Evolutionary conservation across 495 filamentous ascomycete species (phyloP).

Genomic region (Cladorrhinum samala): DNA sequence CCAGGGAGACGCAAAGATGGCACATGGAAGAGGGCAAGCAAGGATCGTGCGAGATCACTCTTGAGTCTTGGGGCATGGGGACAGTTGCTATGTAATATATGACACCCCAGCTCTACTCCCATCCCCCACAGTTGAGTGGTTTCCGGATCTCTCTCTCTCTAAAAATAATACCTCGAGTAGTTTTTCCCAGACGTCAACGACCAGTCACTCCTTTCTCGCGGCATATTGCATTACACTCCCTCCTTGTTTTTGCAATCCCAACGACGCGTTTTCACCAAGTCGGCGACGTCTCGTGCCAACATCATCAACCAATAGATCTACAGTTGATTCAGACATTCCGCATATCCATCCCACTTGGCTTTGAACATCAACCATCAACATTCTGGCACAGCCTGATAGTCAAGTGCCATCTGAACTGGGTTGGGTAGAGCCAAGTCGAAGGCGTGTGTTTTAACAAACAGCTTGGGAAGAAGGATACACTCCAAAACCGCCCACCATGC

Average conservation of each 20-base stretch:
- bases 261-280: not conserved
- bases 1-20: slow-evolving; percentile 1
- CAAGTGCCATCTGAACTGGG: not conserved
- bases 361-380: not conserved
- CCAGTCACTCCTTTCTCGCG: not conserved
- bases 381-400: not conserved
- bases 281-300: slow-evolving; percentile 1
- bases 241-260: slow-evolving; percentile 4
- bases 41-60: slow-evolving; percentile 9
- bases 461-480: not conserved
- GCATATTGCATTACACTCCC: not conserved
- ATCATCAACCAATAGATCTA: not conserved
- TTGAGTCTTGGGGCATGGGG: slow-evolving; percentile 1
- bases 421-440: not conserved
- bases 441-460: not conserved
- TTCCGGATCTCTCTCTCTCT: slow-evolving; percentile 2
- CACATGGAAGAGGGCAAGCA: slow-evolving; percentile 4
- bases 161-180: not conserved
- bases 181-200: slow-evolving; percentile 5
- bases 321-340: too few species aligned
- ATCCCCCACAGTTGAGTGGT: slow-evolving; percentile 6
- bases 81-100: slow-evolving; percentile 20
- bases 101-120: slow-evolving; percentile 9
- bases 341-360: too few species aligned
- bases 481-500: slow-evolving; percentile 19